Evolutionary conservation across 306 rosid genomes (phyloP).

Genomic region (Potentilla sterilis): DNA sequence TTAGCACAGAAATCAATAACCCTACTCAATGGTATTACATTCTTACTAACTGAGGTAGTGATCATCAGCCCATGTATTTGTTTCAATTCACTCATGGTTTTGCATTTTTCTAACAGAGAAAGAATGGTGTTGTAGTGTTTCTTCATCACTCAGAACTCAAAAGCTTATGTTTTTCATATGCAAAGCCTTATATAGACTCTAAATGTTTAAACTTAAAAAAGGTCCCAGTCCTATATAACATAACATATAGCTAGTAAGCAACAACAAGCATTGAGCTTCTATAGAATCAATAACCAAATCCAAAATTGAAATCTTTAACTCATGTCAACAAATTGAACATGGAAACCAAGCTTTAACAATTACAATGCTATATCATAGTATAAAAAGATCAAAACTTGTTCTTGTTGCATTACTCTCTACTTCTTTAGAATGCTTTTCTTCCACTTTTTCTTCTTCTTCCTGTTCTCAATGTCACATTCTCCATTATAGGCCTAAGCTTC

Average conservation of each 20-base stretch:
- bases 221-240: neutral
- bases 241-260: neutral
- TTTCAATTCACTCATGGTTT: constrained; percentile 50
- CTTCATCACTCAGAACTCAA: constrained; percentile 24
- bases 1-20: constrained; percentile 61
- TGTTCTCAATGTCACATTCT: constrained; percentile 9
- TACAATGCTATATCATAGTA: neutral
- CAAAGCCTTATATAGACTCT: neutral
- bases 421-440: constrained; percentile 28
- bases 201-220: neutral
- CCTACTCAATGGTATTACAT: constrained; percentile 56
- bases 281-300: neutral
- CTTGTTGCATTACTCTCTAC: neutral
- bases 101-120: constrained; percentile 48
- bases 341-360: neutral
- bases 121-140: constrained; percentile 43
- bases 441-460: constrained; percentile 8
- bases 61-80: constrained; percentile 49
- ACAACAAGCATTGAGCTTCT: too few relatives aligned
- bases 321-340: neutral
- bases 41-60: constrained; percentile 43
- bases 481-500: constrained; percentile 24
- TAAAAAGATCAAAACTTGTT: neutral
- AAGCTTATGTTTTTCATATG: neutral
- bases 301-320: neutral